A percentile compares a stretch with the other conserved stretches of the same genome.
These are phyloP conservation scores for Coniochaeta ligniaria DNA, from an alignment of 2,329 filamentous ascomycete species.

Conservation along the genomic window DNA sequence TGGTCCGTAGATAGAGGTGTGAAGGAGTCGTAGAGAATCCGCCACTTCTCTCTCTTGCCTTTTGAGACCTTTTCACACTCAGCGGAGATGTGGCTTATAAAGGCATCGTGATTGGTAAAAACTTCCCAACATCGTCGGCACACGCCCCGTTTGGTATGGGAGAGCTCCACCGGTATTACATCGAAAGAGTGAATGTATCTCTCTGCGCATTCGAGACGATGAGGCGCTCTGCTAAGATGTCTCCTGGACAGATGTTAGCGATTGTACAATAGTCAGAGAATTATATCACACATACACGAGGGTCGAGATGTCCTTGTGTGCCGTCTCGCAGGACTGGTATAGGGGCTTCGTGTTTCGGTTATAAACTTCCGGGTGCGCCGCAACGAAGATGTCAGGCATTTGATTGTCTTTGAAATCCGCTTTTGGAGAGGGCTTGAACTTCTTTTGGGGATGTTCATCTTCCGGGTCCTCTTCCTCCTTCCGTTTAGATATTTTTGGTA, in stretches of 20 bases:
- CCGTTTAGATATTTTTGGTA: neutral
- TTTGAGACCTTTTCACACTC: constrained; percentile 18
- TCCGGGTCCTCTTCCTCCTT: neutral
- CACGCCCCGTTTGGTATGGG: constrained; percentile 20
- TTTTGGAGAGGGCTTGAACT: constrained; percentile 7
- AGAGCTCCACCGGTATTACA: constrained; percentile 12
- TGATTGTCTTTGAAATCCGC: constrained; percentile 15
- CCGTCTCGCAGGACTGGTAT: constrained; percentile 23
- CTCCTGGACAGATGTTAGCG: constrained; percentile 15
- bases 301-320: constrained; percentile 24
- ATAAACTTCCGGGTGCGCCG: constrained; percentile 19
- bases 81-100: constrained; percentile 16
- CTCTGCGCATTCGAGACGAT: constrained; percentile 18
- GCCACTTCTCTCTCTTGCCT: constrained; percentile 22
- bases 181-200: constrained; percentile 22
- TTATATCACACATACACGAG: constrained; percentile 19
- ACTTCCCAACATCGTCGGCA: constrained; percentile 23
- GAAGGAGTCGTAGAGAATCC: constrained; percentile 16
- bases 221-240: constrained; percentile 22
- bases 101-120: constrained; percentile 15
- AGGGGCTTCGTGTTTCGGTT: constrained; percentile 17
- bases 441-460: constrained; percentile 11
- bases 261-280: neutral
- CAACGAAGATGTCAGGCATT: constrained; percentile 18
- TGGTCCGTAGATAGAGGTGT: constrained; percentile 10